Evolutionary conservation across 139 green algal species (phyloP).

Genomic region (Gonium pectorale): DNA sequence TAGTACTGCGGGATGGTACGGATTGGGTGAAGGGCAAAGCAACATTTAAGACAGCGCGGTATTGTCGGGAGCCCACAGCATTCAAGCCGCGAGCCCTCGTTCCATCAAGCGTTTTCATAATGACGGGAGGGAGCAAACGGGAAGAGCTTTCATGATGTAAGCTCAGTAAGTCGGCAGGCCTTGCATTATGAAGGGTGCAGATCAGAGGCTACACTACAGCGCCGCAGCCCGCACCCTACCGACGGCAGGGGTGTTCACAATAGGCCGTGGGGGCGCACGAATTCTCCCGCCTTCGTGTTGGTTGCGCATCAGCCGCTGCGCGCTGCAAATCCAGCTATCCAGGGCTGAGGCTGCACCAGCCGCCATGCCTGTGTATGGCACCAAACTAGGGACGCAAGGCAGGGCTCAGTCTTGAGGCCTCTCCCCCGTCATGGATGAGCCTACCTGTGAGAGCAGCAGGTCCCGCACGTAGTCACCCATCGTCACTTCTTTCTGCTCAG

Average conservation of each 20-base stretch:
- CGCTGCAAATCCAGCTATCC: conserved; percentile 9
- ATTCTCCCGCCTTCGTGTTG: conserved; percentile 15
- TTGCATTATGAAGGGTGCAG: too few relatives aligned
- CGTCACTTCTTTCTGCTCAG: conserved; percentile 73
- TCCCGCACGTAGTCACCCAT: conserved; percentile 91
- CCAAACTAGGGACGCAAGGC: conserved; percentile 18
- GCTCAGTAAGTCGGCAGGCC: too few relatives aligned
- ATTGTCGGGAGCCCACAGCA: too few relatives aligned
- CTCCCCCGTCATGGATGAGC: not conserved
- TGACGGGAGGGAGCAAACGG: too few relatives aligned
- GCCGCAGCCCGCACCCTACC: conserved; percentile 33
- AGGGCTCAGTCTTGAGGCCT: not conserved
- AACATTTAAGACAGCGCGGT: too few relatives aligned
- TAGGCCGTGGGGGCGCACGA: not conserved
- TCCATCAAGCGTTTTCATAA: too few relatives aligned
- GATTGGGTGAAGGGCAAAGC: too few relatives aligned
- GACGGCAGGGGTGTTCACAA: conserved; percentile 43
- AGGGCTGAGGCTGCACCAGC: not conserved
- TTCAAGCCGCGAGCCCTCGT: too few relatives aligned
- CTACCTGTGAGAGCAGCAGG: conserved; percentile 91
- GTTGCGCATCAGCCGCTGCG: conserved; percentile 5
- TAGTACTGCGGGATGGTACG: conserved; percentile 88
- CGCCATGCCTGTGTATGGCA: conserved; percentile 32
- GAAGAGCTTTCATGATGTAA: too few relatives aligned
- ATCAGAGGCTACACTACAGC: too few relatives aligned